phyloP scores from a whole-genome alignment of 2,329 filamentous ascomycete genomes.

The Stylonectria norvegica region DNA sequence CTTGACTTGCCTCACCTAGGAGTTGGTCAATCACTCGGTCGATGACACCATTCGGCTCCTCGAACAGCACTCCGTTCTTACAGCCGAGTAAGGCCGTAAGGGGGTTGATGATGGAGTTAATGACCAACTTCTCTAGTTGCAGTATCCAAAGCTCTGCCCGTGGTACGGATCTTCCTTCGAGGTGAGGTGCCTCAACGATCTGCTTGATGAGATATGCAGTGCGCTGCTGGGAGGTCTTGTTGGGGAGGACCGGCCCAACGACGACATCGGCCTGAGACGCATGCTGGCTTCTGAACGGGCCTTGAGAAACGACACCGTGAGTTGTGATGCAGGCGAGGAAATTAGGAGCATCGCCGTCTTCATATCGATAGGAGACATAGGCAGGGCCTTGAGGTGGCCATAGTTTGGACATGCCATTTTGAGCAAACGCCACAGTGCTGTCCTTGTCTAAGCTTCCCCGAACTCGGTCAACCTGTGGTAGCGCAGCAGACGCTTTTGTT shows the following conservation, averaged over 20 bases:
- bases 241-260: slow-evolving; percentile 45
- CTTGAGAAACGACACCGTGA: slow-evolving; percentile 52
- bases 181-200: slow-evolving; percentile 41
- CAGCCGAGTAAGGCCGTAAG: slow-evolving; percentile 75
- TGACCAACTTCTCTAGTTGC: slow-evolving; percentile 84
- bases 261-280: slow-evolving; percentile 47
- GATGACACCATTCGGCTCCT: slow-evolving; percentile 48
- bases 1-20: slow-evolving; percentile 68
- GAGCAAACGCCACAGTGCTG: slow-evolving; percentile 77
- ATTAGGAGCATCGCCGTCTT: slow-evolving; percentile 47
- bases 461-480: slow-evolving; percentile 58
- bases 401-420: slow-evolving; percentile 79
- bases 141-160: slow-evolving; percentile 47
- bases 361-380: slow-evolving; percentile 43
- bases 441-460: slow-evolving; percentile 57
- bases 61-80: slow-evolving; percentile 74
- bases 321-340: slow-evolving; percentile 68
- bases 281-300: slow-evolving; percentile 50
- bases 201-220: slow-evolving; percentile 39
- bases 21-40: slow-evolving; percentile 63
- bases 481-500: slow-evolving; percentile 68
- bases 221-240: slow-evolving; percentile 11
- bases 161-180: slow-evolving; percentile 40
- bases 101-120: slow-evolving; percentile 80
- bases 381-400: slow-evolving; percentile 50